Base-by-base conservation (phyloP, 495 filamentous ascomycete genomes). In the Penicillium lividum region DNA sequence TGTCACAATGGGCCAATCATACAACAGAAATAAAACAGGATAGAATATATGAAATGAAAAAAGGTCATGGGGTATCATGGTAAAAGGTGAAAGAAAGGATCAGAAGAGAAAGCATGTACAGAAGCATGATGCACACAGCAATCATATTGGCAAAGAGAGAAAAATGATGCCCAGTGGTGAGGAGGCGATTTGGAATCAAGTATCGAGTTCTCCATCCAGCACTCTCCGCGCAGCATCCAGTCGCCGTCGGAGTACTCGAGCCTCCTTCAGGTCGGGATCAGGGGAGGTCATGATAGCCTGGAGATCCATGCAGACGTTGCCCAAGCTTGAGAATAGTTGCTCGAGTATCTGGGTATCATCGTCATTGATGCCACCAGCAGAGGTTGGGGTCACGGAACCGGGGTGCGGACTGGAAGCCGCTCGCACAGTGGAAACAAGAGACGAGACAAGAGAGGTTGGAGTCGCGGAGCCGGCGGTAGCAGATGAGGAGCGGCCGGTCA, bases 301-400 rank as follows among this genome's bases (percentile, higher is more conserved):
- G 53, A 96, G 69, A 27, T 85, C 84, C 48, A 83, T 68, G 68
- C 73, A 93, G 68, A 82, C 89, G 65, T 84, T 82, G 7, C 88
- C 85, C 16, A 96, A 75, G 55, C 86, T 89, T n/a, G 83, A 80
- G 9, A 93, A 86, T 5, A 96, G 73, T 49, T 83, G 76, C 64
- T 92, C 89, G n/a, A 93, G 81, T 13, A 93, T 81, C 55, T 87
- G 83, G 60, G 86, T 86, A 61, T 93, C 89, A 46, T 89, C 85
- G 40, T 84, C 80, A 47, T 82, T 81, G 38, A 90, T 69, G 61
- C 73, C 81, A 68, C 61, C 81, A 67, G 57, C 67, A 1, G 54
- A 45, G 5, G 38, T 63, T 11, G 70, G 84, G 56, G 61, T 68
- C 50, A 59, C 56, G 43, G 57, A 67, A 56, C 57, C 66, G 27